phyloP scores from a whole-genome alignment of 495 filamentous ascomycete species.

The Lophiotrema nucula region DNA sequence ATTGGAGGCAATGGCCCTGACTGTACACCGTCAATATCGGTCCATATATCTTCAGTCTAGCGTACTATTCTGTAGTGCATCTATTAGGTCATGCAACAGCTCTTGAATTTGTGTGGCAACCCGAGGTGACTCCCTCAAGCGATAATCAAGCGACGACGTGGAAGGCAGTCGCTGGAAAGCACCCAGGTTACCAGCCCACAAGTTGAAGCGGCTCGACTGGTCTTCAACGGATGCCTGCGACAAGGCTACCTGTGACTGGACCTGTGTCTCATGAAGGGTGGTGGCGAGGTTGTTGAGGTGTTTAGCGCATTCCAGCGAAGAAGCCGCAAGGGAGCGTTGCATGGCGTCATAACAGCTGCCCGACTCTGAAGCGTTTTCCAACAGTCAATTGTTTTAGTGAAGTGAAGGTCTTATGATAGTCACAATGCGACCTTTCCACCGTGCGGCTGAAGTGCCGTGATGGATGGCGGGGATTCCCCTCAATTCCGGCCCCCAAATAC shows the following conservation, averaged over 20 bases:
- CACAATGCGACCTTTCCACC: too few relatives aligned
- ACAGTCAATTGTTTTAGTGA: too few relatives aligned
- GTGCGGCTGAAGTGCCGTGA: too few relatives aligned
- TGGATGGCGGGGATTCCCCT: slow-evolving; percentile 3
- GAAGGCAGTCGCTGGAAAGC: slow-evolving; percentile 12
- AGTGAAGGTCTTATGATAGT: too few relatives aligned
- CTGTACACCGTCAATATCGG: background rate
- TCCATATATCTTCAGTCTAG: too few relatives aligned
- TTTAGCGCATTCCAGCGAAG: slow-evolving; percentile 2
- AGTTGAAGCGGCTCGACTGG: slow-evolving; percentile 10
- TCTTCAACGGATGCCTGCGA: slow-evolving; percentile 5
- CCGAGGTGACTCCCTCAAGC: slow-evolving; percentile 33
- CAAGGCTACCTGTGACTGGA: background rate
- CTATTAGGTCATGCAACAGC: slow-evolving; percentile 30
- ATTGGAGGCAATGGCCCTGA: slow-evolving; percentile 19
- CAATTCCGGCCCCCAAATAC: slow-evolving; percentile 4
- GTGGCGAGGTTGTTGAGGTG: background rate
- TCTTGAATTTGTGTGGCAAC: slow-evolving; percentile 26
- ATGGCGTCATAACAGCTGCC: too few relatives aligned
- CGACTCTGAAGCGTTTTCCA: too few relatives aligned
- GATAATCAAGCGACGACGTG: slow-evolving; percentile 32
- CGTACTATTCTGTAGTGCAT: slow-evolving; percentile 33
- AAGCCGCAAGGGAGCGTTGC: background rate
- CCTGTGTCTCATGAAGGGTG: background rate
- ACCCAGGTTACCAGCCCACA: slow-evolving; percentile 30